Percentiles rank a stretch among this genome's conserved stretches.
phyloP scores from a whole-genome alignment of 2,329 filamentous ascomycete species.

The Claviceps monticola region DNA sequence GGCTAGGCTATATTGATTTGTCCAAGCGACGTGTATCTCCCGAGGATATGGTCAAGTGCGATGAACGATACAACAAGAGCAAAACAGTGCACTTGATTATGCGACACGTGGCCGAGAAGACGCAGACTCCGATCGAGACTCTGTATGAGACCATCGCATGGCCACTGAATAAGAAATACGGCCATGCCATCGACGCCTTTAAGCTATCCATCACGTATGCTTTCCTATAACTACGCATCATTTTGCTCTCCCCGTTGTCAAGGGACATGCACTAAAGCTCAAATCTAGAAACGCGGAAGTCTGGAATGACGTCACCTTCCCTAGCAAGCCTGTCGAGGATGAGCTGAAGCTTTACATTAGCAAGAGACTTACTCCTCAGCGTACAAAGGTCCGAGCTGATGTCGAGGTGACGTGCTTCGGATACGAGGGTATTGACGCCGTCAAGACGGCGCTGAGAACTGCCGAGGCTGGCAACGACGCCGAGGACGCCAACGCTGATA shows the following conservation, averaged over 20 bases:
- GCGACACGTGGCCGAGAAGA: constrained; percentile 97
- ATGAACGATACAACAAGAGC: constrained; percentile 99
- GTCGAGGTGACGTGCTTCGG: constrained; percentile 92
- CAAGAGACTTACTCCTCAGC: constrained; percentile 93
- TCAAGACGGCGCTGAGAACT: constrained; percentile 81
- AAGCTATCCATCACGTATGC: constrained; percentile 94
- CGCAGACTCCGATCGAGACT: constrained; percentile 80
- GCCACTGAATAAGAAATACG: constrained; percentile 96
- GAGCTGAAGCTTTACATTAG: constrained; percentile 91
- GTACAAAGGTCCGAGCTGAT: constrained; percentile 97
- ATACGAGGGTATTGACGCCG: constrained; percentile 96
- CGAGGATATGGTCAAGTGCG: constrained; percentile 95
- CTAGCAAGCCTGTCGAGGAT: constrained; percentile 69
- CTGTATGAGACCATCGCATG: constrained; percentile 92
- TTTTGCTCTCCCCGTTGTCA: not conserved
- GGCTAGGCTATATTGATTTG: constrained; percentile 77
- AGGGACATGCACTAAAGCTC: not conserved
- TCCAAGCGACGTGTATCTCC: constrained; percentile 96
- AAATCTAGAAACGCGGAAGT: constrained; percentile 71
- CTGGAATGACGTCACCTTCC: constrained; percentile 86
- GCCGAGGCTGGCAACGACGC: constrained; percentile 87
- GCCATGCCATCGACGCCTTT: constrained; percentile 93
- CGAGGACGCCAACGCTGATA: constrained; percentile 38
- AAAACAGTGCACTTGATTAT: constrained; percentile 99
- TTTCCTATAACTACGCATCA: not conserved